These are phyloP conservation scores for Lentinula novae-zelandiae DNA, from an alignment of 1,284 basidiomycete species.

Conservation along the genomic window DNA sequence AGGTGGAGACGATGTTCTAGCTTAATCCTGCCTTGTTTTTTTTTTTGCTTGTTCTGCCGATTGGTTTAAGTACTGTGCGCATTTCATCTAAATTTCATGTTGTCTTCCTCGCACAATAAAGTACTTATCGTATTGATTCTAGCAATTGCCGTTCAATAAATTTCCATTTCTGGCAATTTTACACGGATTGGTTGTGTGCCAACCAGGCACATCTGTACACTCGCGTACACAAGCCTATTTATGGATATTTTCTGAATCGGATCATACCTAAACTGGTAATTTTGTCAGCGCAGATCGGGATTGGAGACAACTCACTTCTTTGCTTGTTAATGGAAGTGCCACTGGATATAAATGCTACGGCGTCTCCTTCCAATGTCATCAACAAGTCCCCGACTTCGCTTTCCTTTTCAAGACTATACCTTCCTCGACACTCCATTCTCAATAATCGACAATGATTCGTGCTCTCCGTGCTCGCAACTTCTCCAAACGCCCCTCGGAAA, in stretches of 20 bases:
- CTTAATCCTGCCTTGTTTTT: no score
- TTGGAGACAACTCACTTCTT: background rate
- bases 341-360: conserved; percentile 3
- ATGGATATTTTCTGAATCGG: background rate
- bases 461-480: conserved; percentile 8
- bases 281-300: background rate
- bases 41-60: no score
- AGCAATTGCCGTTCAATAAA: background rate
- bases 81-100: background rate
- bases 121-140: background rate
- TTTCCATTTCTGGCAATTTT: background rate
- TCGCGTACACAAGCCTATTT: background rate
- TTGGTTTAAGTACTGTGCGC: background rate
- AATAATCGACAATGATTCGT: background rate
- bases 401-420: background rate
- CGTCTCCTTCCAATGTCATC: background rate
- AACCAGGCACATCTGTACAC: background rate
- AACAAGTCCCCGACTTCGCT: background rate
- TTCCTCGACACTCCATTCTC: background rate
- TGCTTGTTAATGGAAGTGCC: background rate
- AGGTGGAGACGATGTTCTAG: no score
- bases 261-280: background rate
- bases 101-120: background rate
- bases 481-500: conserved; percentile 21
- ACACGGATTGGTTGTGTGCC: background rate